Evolutionary conservation across 2,329 filamentous ascomycete genomes (phyloP), one percentile per base, ranked within the genome.

Genomic region (Lachnum nothofagi): DNA sequence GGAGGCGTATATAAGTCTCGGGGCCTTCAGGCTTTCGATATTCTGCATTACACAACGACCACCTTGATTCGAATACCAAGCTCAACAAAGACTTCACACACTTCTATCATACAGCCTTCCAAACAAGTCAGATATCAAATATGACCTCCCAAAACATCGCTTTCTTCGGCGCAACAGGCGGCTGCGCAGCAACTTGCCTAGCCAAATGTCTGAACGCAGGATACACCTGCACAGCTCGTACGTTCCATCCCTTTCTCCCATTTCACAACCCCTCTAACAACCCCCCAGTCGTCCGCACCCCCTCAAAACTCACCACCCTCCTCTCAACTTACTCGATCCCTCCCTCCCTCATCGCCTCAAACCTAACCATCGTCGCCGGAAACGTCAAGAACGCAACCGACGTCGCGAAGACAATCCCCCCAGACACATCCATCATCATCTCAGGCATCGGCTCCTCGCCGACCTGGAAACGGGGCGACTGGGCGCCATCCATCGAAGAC

Each of bases 281-380:
- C 4, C 17, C 22, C 16, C 29, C 17, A 50, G 48, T 80, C 29
- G 76, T 69, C 58, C 74, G 77, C 37, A 72, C 67, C 2, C 72
- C 77, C 6, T 66, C 69, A 41, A 78, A 75, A 52, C 72, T 81
- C 24, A 65, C 65, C 14, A 52, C 60, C 38, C 54, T 76, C 43
- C 58, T 68, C 3, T 59, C n/a, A 14, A 33, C 46, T 4, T 27
- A 52, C 42, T 17, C 12, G 16, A 38, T 42, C 23, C 35, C 41
- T 17, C 24, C 29, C 7, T 10, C 17, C 10, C 38, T 24, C 29
- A 42, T 46, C 16, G 10, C 20, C 10, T 53, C 67, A 12, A 70
- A 72, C 52, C 69, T 80, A 3, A 64, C 54, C 6, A 63, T 80
- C 8, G 48, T 71, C 29, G 48, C 72, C 46, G 78, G 78, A 54